Conservation (phyloP, 2,329 filamentous ascomycete species). For the Grosmannia penicillata region DNA sequence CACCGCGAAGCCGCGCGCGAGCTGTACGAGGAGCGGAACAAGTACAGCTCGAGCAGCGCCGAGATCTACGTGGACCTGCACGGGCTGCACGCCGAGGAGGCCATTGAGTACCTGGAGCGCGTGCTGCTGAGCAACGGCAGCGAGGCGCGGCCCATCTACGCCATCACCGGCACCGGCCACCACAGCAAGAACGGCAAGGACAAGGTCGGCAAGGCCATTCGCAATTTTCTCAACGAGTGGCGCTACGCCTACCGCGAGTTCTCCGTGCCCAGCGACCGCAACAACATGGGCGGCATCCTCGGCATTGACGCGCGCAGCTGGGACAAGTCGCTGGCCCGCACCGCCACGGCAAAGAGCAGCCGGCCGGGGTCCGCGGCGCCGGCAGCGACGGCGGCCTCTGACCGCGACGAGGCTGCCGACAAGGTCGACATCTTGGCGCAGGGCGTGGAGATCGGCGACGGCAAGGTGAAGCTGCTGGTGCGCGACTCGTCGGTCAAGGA, state of each 20-base stretch:
- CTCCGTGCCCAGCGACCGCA: slow-evolving; percentile 83
- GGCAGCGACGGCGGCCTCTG: not conserved
- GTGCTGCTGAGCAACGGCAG: slow-evolving; percentile 71
- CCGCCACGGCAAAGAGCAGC: not conserved
- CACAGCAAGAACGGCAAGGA: slow-evolving; percentile 99
- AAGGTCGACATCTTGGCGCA: slow-evolving; percentile 45
- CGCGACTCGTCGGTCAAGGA: slow-evolving; percentile 30
- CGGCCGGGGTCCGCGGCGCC: too few relatives aligned
- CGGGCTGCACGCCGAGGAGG: slow-evolving; percentile 96
- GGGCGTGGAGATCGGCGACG: slow-evolving; percentile 53
- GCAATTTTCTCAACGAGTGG: slow-evolving; percentile 87
- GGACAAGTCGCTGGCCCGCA: slow-evolving; percentile 41
- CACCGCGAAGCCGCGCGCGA: slow-evolving; percentile 86
- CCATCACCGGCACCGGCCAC: slow-evolving; percentile 91
- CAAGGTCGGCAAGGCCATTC: slow-evolving; percentile 89
- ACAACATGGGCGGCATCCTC: slow-evolving; percentile 62
- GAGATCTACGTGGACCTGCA: slow-evolving; percentile 95
- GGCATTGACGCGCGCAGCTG: slow-evolving; percentile 54
- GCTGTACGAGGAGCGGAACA: slow-evolving; percentile 88
- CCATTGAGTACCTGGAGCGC: slow-evolving; percentile 82
- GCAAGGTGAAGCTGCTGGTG: slow-evolving; percentile 50
- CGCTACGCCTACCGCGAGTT: slow-evolving; percentile 93
- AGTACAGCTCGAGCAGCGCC: slow-evolving; percentile 34
- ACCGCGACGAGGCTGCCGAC: slow-evolving; percentile 12
- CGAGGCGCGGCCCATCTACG: slow-evolving; percentile 67